Base-by-base conservation (phyloP, 1,139 yeast species). In the Kluyveromyces sp. region DNA sequence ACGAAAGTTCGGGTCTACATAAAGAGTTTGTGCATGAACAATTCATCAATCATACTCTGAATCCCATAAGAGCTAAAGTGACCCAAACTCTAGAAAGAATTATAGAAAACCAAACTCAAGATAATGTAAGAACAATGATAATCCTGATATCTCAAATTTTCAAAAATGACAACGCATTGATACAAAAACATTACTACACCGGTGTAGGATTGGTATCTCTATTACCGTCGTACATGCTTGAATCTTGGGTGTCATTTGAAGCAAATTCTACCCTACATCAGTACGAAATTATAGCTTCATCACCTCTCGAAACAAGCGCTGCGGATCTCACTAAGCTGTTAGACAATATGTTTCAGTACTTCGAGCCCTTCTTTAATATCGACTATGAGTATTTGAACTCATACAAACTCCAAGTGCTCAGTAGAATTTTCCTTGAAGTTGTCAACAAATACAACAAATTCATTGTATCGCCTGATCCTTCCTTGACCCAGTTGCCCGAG, bases 221-320 rank as follows among this genome's bases (percentile, higher is more conserved):
- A 30, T 50, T 61, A 2, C 53, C 61, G 2, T 47, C 52, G 2
- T 51, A 52, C 4, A 44, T 54, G 42, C 70, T 78, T 55, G 70
- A 71, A n/a, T 68, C 68, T 37, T 87, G 96, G 95, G 68, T 87
- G 3, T 61, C 65, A 3, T 74, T 78, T 50, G 96, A 88, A 58
- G 67, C 72, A 26, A 69, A 70, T 32, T 67, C 80, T 46, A 83
- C 85, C 2, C 64, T 68, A 26, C 68, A 67, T 17, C 70, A 92
- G 49, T 84, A 75, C 51, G 68, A 72, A 16, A 84, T 77, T 46
- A 77, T 86, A 22, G 64, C 80, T 8, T 68, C 69, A 1, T 72
- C 75, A 47, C 80, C 86, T 1, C 78, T 83, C 59, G 64, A 62
- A 3, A 76, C 88, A 80, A 78, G 76, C 18, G 73, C 69, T 0